A percentile compares a stretch with the other conserved stretches of the same genome.
These are phyloP conservation scores for Melastoma malabathricum DNA, from an alignment of 345 rosid species.

Conservation along the genomic window DNA sequence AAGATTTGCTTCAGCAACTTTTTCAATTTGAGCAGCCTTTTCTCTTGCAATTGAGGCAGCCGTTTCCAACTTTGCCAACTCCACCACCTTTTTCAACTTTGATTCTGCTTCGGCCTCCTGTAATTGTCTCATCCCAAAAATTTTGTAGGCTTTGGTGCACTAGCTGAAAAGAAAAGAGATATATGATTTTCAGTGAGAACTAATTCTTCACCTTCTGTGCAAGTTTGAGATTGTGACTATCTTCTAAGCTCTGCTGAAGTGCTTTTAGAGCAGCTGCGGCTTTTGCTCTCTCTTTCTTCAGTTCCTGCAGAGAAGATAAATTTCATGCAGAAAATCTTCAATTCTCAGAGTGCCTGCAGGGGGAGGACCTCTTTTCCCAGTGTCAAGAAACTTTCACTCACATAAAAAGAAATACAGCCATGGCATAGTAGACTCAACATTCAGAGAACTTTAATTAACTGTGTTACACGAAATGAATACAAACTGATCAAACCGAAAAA, in stretches of 20 bases:
- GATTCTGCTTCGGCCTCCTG: slow-evolving; percentile 69
- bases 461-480: too few species aligned
- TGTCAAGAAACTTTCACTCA: not conserved
- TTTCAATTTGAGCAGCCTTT: slow-evolving; percentile 79
- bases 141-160: not conserved
- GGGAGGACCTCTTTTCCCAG: not conserved
- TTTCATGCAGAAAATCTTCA: not conserved
- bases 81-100: slow-evolving; percentile 43
- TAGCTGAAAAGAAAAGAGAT: not conserved
- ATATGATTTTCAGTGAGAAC: not conserved
- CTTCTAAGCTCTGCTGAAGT: slow-evolving; percentile 79
- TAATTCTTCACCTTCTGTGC: slow-evolving; percentile 57
- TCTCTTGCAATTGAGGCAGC: slow-evolving; percentile 57
- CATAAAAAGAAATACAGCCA: too few species aligned
- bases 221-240: slow-evolving; percentile 58
- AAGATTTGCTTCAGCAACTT: slow-evolving; percentile 82
- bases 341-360: not conserved
- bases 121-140: slow-evolving; percentile 7
- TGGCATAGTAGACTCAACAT: too few species aligned
- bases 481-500: too few species aligned
- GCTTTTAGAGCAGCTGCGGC: slow-evolving; percentile 72
- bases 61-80: slow-evolving; percentile 70
- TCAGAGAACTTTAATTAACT: too few species aligned
- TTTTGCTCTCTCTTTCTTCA: slow-evolving; percentile 79
- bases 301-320: slow-evolving; percentile 38